These are phyloP conservation scores for Aspergillus floridensis DNA, from an alignment of 2,329 filamentous ascomycete genomes.

Conservation along the genomic window DNA sequence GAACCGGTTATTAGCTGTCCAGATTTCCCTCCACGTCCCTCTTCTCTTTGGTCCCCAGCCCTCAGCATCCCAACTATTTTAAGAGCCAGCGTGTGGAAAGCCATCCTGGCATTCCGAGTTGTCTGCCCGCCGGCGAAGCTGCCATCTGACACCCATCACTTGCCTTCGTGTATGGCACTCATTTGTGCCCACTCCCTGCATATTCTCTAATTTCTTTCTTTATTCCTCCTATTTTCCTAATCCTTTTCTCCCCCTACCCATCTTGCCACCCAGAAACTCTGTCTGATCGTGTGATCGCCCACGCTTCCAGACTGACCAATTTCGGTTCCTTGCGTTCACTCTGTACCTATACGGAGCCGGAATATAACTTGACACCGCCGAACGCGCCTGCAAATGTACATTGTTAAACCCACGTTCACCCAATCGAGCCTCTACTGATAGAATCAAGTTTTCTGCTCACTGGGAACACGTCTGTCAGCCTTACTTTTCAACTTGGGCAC, in stretches of 20 bases:
- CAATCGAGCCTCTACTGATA: constrained; percentile 30
- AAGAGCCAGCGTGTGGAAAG: constrained; percentile 21
- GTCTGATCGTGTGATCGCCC: constrained; percentile 17
- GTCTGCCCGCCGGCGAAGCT: constrained; percentile 27
- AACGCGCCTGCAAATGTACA: constrained; percentile 33
- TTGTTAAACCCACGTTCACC: constrained; percentile 27
- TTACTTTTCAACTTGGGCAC: constrained; percentile 29
- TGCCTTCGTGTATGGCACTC: constrained; percentile 31
- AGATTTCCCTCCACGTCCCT: constrained; percentile 13
- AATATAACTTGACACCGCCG: constrained; percentile 33
- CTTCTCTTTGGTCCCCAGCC: constrained; percentile 17
- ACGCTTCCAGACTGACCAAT: constrained; percentile 18
- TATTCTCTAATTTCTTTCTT: constrained; percentile 13
- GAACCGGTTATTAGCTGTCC: constrained; percentile 21
- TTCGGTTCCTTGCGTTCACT: constrained; percentile 15
- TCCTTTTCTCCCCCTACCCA: constrained; percentile 19
- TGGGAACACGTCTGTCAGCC: constrained; percentile 33
- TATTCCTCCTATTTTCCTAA: constrained; percentile 15
- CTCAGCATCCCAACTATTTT: constrained; percentile 16
- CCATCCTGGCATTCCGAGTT: constrained; percentile 25
- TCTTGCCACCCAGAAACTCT: constrained; percentile 4
- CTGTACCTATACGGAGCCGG: constrained; percentile 25
- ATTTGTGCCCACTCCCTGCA: constrained; percentile 31
- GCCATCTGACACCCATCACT: constrained; percentile 21
- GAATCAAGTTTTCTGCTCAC: constrained; percentile 23